Evolutionary conservation across 164 flowering plant species (phyloP).

Genomic region (Tetrastigma voinierianum): DNA sequence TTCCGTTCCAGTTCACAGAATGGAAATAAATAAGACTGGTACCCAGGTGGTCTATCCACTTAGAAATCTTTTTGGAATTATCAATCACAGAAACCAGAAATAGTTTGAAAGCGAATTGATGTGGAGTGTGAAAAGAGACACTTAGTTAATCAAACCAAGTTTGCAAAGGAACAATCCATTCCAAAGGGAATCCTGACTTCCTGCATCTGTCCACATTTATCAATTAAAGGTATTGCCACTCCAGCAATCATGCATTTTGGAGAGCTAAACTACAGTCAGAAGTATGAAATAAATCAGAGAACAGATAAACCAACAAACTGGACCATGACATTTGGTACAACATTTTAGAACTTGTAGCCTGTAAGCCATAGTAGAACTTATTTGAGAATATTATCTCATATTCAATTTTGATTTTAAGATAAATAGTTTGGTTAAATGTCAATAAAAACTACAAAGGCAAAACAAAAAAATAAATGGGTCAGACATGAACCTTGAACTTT

Average conservation of each 20-base stretch:
- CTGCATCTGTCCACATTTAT: background rate
- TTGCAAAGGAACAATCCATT: background rate
- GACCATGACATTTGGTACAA: background rate
- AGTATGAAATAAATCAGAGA: background rate
- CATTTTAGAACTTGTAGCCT: background rate
- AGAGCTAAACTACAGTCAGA: background rate
- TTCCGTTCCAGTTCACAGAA: background rate
- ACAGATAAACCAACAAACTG: background rate
- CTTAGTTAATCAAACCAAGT: background rate
- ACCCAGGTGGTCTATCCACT: background rate
- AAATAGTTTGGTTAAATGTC: background rate
- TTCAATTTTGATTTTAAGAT: background rate
- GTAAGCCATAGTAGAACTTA: background rate
- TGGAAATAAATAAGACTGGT: background rate
- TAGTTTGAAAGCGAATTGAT: background rate
- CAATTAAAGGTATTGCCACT: background rate
- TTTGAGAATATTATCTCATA: background rate
- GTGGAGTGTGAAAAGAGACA: background rate
- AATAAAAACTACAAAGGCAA: background rate
- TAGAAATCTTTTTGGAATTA: background rate
- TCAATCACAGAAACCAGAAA: background rate
- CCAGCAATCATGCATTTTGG: background rate
- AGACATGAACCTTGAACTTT: slow-evolving; percentile 57
- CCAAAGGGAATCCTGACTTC: background rate
- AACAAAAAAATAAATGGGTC: background rate